Conservation (phyloP, 805 yeast genomes). For the Ogataea neopini region DNA sequence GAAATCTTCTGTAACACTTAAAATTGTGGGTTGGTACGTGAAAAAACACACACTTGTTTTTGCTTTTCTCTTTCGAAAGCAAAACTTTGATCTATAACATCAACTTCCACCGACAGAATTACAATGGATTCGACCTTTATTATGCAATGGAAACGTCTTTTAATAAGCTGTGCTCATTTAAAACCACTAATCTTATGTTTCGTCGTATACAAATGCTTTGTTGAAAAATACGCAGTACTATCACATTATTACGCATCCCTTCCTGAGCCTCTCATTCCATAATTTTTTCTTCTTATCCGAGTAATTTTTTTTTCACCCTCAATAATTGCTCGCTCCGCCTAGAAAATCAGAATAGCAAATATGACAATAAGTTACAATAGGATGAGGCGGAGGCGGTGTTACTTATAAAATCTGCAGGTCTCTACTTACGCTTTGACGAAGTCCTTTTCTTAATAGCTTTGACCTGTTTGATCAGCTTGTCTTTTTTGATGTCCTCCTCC, state of each 20-base stretch:
- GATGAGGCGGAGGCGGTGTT: conserved; percentile 4
- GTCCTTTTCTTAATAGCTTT: conserved; percentile 28
- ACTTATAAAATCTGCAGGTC: background rate
- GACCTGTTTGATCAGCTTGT: conserved; percentile 60
- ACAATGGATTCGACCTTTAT: background rate
- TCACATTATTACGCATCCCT: conserved; percentile 4
- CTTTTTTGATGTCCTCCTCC: conserved; percentile 62
- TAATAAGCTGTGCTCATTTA: background rate
- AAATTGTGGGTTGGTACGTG: background rate
- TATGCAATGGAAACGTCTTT: too few species aligned
- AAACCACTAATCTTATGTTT: background rate
- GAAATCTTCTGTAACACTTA: background rate
- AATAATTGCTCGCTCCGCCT: conserved; percentile 4
- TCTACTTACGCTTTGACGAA: conserved; percentile 13
- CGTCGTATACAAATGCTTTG: background rate
- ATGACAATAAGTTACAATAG: background rate
- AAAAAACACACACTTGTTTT: background rate
- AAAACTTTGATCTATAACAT: background rate
- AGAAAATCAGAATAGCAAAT: background rate
- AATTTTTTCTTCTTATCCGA: conserved; percentile 8
- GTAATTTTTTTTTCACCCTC: background rate
- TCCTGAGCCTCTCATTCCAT: conserved; percentile 9
- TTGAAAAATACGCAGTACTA: background rate
- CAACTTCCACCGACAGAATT: background rate
- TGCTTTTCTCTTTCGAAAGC: background rate